phyloP scores from a whole-genome alignment of 2,329 filamentous ascomycete species.

The Chaetomiaceae sp. region DNA sequence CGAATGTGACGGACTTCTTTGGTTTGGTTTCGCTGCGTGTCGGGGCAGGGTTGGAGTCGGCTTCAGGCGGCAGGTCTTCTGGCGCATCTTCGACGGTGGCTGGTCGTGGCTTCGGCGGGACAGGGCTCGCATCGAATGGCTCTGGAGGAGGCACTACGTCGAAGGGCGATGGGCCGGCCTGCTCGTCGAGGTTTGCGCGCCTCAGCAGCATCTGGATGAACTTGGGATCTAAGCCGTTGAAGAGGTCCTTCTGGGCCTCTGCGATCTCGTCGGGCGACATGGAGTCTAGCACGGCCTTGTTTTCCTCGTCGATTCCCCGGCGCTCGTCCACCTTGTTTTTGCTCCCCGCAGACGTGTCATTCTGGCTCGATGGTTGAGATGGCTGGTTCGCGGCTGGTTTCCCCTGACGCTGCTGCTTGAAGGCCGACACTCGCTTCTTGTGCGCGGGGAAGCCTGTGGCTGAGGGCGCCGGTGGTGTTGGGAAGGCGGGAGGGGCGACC shows the following conservation, averaged over 20 bases:
- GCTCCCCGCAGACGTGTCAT: constrained; percentile 3
- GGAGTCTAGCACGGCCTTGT: constrained; percentile 63
- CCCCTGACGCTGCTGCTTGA: constrained; percentile 63
- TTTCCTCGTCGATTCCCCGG: constrained; percentile 75
- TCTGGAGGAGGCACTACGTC: constrained; percentile 28
- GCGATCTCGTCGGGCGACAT: constrained; percentile 85
- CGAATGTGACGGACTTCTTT: constrained; percentile 35
- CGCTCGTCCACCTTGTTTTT: constrained; percentile 54
- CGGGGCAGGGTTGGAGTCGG: constrained; percentile 17
- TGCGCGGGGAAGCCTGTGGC: constrained; percentile 81
- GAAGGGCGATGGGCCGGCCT: constrained; percentile 48
- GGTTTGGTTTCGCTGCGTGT: constrained; percentile 14
- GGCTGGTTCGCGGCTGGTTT: constrained; percentile 19
- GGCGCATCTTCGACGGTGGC: constrained; percentile 35
- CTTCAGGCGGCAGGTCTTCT: constrained; percentile 15
- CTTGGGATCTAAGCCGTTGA: constrained; percentile 68
- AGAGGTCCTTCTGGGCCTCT: constrained; percentile 73
- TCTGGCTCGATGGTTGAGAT: constrained; percentile 16
- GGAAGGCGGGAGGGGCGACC: constrained; percentile 60
- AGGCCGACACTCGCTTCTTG: constrained; percentile 75
- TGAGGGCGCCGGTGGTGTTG: constrained; percentile 48
- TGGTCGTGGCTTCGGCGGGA: constrained; percentile 26
- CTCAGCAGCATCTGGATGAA: constrained; percentile 73
- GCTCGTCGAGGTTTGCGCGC: constrained; percentile 70
- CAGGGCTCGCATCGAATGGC: constrained; percentile 10